Conservation (phyloP, 164 flowering plant species). For the Annona squamosa region DNA sequence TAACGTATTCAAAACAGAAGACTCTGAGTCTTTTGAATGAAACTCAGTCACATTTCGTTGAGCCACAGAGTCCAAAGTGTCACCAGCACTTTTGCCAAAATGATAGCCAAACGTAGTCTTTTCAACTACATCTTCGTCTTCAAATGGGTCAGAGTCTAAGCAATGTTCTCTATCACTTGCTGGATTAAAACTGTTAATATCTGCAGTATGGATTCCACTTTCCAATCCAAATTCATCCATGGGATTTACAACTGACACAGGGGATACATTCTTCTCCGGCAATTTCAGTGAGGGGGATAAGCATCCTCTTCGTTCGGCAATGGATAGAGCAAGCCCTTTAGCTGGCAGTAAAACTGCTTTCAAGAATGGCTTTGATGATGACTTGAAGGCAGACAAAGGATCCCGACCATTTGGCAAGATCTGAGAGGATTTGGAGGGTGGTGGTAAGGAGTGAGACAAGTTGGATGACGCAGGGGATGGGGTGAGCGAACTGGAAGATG, state of each 20-base stretch:
- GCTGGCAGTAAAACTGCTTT: constrained; percentile 27
- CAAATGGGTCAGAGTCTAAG: constrained; percentile 14
- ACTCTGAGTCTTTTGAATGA: constrained; percentile 3
- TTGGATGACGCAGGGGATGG: constrained; percentile 72
- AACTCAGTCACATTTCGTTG: neutral
- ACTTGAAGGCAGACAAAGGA: constrained; percentile 7
- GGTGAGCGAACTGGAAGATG: constrained; percentile 51
- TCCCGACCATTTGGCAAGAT: constrained; percentile 25
- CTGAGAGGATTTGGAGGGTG: constrained; percentile 45
- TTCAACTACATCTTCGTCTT: constrained; percentile 15
- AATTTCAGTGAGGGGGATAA: constrained; percentile 45
- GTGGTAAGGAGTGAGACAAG: constrained; percentile 50
- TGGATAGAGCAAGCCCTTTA: constrained; percentile 37
- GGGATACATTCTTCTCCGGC: constrained; percentile 41
- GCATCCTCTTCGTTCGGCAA: constrained; percentile 72
- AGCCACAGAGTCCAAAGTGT: constrained; percentile 1
- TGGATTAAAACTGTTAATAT: constrained; percentile 12
- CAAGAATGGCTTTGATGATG: constrained; percentile 20
- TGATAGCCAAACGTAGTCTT: constrained; percentile 10
- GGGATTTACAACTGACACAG: constrained; percentile 30
- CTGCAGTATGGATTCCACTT: constrained; percentile 8
- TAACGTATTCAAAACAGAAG: constrained; percentile 3
- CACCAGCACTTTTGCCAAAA: constrained; percentile 10
- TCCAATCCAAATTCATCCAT: constrained; percentile 21
- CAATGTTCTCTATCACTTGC: constrained; percentile 18